Percentiles rank a stretch among this genome's conserved stretches.
Conservation (phyloP, 805 yeast genomes). For the Priceomyces fermenticarens region DNA sequence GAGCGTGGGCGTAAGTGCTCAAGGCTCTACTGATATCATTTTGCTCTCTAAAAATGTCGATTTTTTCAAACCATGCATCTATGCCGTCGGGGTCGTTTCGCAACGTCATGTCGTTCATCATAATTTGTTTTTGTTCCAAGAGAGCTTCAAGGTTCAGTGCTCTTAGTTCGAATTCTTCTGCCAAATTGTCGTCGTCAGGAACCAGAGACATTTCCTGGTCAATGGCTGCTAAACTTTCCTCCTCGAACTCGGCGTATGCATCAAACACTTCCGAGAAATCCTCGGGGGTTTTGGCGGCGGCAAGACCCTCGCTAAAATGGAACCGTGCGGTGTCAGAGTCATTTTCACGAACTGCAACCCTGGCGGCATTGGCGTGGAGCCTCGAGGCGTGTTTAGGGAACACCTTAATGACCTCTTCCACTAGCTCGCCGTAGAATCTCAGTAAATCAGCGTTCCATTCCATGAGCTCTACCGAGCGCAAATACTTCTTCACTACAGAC, state of each 20-base stretch:
- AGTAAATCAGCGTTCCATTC: conserved; percentile 1
- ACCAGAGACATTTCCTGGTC: conserved; percentile 13
- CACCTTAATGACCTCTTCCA: conserved; percentile 12
- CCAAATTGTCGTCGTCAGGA: conserved; percentile 12
- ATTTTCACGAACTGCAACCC: conserved; percentile 42
- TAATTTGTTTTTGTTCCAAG: conserved; percentile 52
- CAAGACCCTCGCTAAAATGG: conserved; percentile 48
- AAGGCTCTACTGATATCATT: conserved; percentile 40
- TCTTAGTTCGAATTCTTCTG: conserved; percentile 35
- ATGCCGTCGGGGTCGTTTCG: conserved; percentile 61
- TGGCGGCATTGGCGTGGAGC: conserved; percentile 47
- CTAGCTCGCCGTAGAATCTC: conserved; percentile 23
- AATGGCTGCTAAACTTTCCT: conserved; percentile 32
- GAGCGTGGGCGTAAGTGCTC: conserved; percentile 61
- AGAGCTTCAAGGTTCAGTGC: conserved; percentile 52
- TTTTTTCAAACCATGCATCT: conserved; percentile 66
- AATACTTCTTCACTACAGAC: conserved; percentile 46
- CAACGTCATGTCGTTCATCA: conserved; percentile 65
- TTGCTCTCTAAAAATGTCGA: conserved; percentile 40
- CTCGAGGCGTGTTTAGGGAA: conserved; percentile 62
- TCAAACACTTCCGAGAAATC: conserved; percentile 69
- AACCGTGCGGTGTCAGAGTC: conserved; percentile 21
- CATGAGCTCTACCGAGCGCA: conserved; percentile 33
- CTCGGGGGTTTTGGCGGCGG: conserved; percentile 44
- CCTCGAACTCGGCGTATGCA: conserved; percentile 59